Conservation (phyloP, 2,329 filamentous ascomycete genomes). For the Sphaceloma murrayae region DNA sequence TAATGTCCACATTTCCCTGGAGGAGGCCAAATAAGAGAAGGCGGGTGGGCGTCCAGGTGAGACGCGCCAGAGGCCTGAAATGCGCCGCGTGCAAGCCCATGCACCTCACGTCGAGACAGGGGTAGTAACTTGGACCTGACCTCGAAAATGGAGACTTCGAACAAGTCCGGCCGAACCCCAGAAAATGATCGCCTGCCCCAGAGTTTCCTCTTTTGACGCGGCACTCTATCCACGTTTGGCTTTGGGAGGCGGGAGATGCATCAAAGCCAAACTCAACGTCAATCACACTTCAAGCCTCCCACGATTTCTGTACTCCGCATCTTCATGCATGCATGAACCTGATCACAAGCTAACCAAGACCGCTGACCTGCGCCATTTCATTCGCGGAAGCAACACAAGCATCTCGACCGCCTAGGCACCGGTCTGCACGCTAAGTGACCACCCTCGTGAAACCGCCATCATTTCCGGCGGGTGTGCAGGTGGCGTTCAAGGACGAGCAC, state of each 20-base stretch:
- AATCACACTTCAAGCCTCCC: slow-evolving; percentile 2
- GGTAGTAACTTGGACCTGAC: background rate
- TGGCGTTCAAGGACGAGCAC: background rate
- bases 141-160: no score
- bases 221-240: background rate
- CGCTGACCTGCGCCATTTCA: background rate
- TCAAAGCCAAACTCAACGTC: background rate
- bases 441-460: slow-evolving; percentile 3
- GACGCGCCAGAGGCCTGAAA: background rate
- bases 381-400: background rate
- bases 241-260: no score
- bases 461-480: slow-evolving; percentile 2
- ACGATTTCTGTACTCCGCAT: background rate
- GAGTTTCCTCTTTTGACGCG: slow-evolving; percentile 10
- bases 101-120: no score
- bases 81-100: background rate
- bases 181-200: no score
- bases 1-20: no score
- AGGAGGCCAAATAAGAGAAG: no score
- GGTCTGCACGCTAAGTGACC: background rate
- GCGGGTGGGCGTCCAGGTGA: background rate
- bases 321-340: slow-evolving; percentile 2
- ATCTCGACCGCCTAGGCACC: background rate
- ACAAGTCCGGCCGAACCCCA: no score
- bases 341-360: background rate